Base-by-base conservation (phyloP, 306 rosid genomes). In the Fragaria vesca region DNA sequence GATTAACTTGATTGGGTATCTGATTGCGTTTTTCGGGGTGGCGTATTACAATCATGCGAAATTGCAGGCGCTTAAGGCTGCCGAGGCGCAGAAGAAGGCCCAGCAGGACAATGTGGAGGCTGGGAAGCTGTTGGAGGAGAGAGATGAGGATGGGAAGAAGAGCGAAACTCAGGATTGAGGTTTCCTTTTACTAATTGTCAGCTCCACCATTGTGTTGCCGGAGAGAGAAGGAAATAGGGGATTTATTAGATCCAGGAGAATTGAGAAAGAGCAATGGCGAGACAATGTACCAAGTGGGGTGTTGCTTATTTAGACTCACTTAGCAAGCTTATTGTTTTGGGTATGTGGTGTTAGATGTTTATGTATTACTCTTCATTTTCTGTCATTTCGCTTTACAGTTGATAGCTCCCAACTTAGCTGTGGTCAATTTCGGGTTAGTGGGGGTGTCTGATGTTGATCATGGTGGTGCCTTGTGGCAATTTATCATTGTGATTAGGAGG, bases 41-140 rank as follows among this genome's bases (percentile, higher is more conserved):
- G 95, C 89, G 2, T 95, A 92, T 45, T 95, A 95, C 83, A 95
- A 95, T 69, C 98, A 95, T 62, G 86, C 92, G 0, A 95, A 95
- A 88, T 79, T 95, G 93, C 95, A 92, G 92, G 96, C 90, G 10
- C 89, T 95, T 4, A 92, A 95, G 87, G 95, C 98, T 18, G 83
- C 92, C 0, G 98, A 95, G 83, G 91, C 93, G 1, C 98, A 92
- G 93, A 95, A 87, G 86, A 95, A 91, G 89, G 86, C 79, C 52
- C 97, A 88, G 77, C 94, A 86, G 84, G 87, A 84, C 36, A 96
- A 95, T 60, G 93, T 87, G 79, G 98, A 95, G 86, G 90, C 97
- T 42, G 98, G 97, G 28, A 92, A 90, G 80, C 81, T 95, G 93
- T 80, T 94, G 83, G 92, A 91, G 85, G 92, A 89, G 86, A 89